A percentile compares a stretch with the other conserved stretches of the same genome.
These are phyloP conservation scores for Hanseniaspora taiwanica DNA, from an alignment of 805 yeast genomes.

Conservation along the genomic window DNA sequence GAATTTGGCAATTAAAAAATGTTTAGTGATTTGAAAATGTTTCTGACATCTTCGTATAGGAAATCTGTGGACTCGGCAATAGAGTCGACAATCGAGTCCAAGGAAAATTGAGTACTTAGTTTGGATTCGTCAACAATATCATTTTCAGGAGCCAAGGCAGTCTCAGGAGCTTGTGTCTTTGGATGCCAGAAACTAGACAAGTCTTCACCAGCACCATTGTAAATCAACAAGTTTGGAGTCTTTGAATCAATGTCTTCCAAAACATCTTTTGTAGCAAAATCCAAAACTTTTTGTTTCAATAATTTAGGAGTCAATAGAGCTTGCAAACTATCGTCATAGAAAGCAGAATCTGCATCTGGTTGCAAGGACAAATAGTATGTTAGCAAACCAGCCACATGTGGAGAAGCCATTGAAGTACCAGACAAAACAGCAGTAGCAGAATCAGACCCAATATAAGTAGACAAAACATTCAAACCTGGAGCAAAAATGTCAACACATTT, in stretches of 20 bases:
- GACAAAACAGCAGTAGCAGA: constrained; percentile 71
- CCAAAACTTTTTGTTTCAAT: constrained; percentile 62
- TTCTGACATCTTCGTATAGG: constrained; percentile 18
- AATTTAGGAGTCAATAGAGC: constrained; percentile 53
- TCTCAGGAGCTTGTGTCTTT: neutral
- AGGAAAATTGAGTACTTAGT: constrained; percentile 3
- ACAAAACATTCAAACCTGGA: constrained; percentile 82
- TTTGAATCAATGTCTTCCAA: constrained; percentile 54
- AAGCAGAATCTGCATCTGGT: constrained; percentile 59
- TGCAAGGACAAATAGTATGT: constrained; percentile 80
- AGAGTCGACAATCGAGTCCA: constrained; percentile 9
- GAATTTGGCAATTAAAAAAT: neutral
- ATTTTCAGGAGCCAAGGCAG: constrained; percentile 1
- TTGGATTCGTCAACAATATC: constrained; percentile 5
- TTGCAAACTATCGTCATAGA: constrained; percentile 34
- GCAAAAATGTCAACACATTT: constrained; percentile 93
- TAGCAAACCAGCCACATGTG: constrained; percentile 86
- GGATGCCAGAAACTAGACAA: constrained; percentile 48
- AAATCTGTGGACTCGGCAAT: constrained; percentile 15
- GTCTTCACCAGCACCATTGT: constrained; percentile 72
- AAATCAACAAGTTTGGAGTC: constrained; percentile 67
- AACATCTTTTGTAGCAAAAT: constrained; percentile 48
- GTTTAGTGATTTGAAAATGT: constrained; percentile 13
- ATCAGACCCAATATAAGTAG: constrained; percentile 70
- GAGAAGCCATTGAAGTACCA: constrained; percentile 98